Evolutionary conservation across 495 filamentous ascomycete genomes (phyloP).

Genomic region (Penicillium argentinense): DNA sequence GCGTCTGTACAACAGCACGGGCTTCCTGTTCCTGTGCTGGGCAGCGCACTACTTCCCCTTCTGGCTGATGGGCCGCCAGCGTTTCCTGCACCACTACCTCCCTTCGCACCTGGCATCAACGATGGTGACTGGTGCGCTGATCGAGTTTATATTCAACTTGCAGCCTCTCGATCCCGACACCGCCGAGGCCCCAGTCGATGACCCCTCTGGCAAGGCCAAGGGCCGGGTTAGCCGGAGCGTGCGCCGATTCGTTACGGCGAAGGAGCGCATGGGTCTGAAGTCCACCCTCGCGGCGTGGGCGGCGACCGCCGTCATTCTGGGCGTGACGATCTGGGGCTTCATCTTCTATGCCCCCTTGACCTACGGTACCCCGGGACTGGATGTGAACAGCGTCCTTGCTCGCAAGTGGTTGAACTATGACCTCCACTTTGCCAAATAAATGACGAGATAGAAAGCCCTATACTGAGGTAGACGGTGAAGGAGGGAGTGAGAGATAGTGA

Average conservation of each 20-base stretch:
- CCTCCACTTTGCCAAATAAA: slow-evolving; percentile 96
- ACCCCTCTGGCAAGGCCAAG: slow-evolving; percentile 44
- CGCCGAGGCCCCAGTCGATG: slow-evolving; percentile 46
- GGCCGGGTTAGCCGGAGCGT: slow-evolving; percentile 18
- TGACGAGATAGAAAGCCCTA: neutral
- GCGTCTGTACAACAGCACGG: slow-evolving; percentile 95
- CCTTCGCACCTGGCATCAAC: slow-evolving; percentile 88
- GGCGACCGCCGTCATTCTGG: slow-evolving; percentile 68
- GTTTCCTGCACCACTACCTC: slow-evolving; percentile 77
- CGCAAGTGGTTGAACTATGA: slow-evolving; percentile 97
- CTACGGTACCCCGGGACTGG: slow-evolving; percentile 92
- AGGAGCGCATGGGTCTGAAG: slow-evolving; percentile 78
- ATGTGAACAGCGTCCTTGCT: slow-evolving; percentile 72
- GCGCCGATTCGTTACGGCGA: slow-evolving; percentile 61
- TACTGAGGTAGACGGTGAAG: neutral
- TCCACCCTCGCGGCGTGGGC: slow-evolving; percentile 77
- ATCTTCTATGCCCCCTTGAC: slow-evolving; percentile 92
- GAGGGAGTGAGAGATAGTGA: too few species aligned
- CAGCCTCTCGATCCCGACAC: slow-evolving; percentile 60
- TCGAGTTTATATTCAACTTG: slow-evolving; percentile 94
- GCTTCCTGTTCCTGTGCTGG: slow-evolving; percentile 94
- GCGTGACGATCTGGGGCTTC: slow-evolving; percentile 73
- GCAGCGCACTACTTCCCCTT: slow-evolving; percentile 73
- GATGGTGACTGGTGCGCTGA: slow-evolving; percentile 91
- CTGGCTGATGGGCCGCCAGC: slow-evolving; percentile 74